Base-by-base conservation (phyloP, 768 basidiomycete genomes). In the Crassisporium funariophilum region DNA sequence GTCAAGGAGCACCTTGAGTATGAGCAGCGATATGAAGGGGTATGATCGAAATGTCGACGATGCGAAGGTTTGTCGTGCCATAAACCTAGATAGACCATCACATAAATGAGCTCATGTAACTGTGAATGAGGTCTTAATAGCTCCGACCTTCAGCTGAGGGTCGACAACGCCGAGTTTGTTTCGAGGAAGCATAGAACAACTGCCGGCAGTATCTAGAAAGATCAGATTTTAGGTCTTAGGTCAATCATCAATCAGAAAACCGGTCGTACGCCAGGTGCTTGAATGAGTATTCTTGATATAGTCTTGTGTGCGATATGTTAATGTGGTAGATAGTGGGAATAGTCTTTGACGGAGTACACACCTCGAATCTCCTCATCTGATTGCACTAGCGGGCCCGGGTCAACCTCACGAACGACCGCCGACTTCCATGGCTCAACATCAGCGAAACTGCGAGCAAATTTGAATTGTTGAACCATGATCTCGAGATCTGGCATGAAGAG, bases 1-100 rank as follows among this genome's bases (percentile, higher is more conserved):
- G 43, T 62, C 17, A 35, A n/a, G n/a, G n/a, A 10, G 5, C 3
- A 76, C 77, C 51, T 64, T 76, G 73, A 3, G 76, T 62, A 51
- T 80, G 78, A 3, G 72, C 68, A 5, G 69, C 69, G 41, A 81
- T 62, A 35, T 78, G 79, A 41, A 81, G 57, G 2, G 81, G 80
- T 5, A 80, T 58, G 40, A 82, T 64, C 4, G 78, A 79, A n/a
- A 81, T 43, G 54, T 81, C 79, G 8, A 69, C 77, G 4, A 83
- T 71, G 5, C 82, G 72, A n/a, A 83, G 44, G 49, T 82, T 82
- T 36, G 58, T 68, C 2, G 81, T 81, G 1, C 79, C 81, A 51
- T 83, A 82, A 0, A 83, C 81, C 73, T 75, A 33, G 15, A 37
- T 44, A 35, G 35, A 29, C 22, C 44, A 34, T 11, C 29, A 17